Conservation (phyloP, 2,329 filamentous ascomycete genomes). For the Phialophora chinensis region DNA sequence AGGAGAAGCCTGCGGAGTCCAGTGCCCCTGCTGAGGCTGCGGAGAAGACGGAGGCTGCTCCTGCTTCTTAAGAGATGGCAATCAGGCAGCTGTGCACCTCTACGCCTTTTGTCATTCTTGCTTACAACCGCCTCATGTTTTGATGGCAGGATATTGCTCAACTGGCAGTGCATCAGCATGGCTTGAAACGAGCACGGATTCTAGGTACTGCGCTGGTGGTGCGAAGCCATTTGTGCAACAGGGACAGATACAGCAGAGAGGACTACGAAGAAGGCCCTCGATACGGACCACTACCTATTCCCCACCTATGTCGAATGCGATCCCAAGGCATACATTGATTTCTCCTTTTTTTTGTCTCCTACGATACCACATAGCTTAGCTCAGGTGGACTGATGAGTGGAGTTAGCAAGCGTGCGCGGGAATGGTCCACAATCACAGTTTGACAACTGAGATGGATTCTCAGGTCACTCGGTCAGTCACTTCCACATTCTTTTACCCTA, state of each 20-base stretch:
- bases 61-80: slow-evolving; percentile 34
- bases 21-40: slow-evolving; percentile 50
- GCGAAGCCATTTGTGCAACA: slow-evolving; percentile 32
- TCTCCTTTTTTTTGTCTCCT: slow-evolving; percentile 35
- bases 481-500: slow-evolving; percentile 3
- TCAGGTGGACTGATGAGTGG: slow-evolving; percentile 36
- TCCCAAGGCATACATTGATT: slow-evolving; percentile 32
- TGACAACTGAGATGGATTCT: slow-evolving; percentile 20
- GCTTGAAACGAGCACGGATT: slow-evolving; percentile 28
- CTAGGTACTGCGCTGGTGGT: slow-evolving; percentile 29
- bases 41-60: slow-evolving; percentile 36
- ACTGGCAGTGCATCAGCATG: slow-evolving; percentile 30
- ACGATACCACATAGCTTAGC: slow-evolving; percentile 39
- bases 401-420: slow-evolving; percentile 37
- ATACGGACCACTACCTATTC: slow-evolving; percentile 22
- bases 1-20: slow-evolving; percentile 61
- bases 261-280: slow-evolving; percentile 15
- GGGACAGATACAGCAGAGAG: slow-evolving; percentile 29
- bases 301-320: slow-evolving; percentile 33
- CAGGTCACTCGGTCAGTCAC: slow-evolving; percentile 7
- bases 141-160: slow-evolving; percentile 26
- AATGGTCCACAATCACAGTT: slow-evolving; percentile 36
- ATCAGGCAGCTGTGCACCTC: slow-evolving; percentile 29
- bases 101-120: slow-evolving; percentile 26
- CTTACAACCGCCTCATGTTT: slow-evolving; percentile 27